Base-by-base conservation (phyloP, 805 yeast species). In the Schwanniomyces pseudopolymorphus region DNA sequence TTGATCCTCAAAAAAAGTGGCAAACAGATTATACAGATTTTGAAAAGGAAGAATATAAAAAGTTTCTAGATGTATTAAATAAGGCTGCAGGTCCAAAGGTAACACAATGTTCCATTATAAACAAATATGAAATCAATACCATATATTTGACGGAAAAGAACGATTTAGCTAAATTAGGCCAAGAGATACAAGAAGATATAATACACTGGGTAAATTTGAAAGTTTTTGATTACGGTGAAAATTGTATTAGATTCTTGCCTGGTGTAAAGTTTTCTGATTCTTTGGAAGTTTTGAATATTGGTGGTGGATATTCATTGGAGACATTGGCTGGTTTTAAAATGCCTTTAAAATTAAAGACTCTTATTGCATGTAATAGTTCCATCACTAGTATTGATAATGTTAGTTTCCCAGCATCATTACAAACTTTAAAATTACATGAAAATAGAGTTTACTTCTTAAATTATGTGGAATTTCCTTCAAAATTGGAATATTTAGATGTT, bases 191-290 rank as follows among this genome's bases (percentile, higher is more conserved):
- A 48, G 58, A 54, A 4, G 77, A 72, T 43, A 60, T 69, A 25
- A 43, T 49, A 13, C 47, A 57, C 39, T 73, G 78, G 78, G 49
- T 46, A 5, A 61, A 64, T 46, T 55, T 73, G 16, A 53, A 55
- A 26, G 48, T 60, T 3, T 54, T 72, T 24, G 78, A 73, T 50
- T 71, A 66, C 47, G 68, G 72, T 7, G 66, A 64, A 36, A 70
- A 69, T 52, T 59, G 66, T 43, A 63, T 72, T 16, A 52, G 70
- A 26, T 58, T 63, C 39, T 56, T 71, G n/a, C 73, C 75, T 4
- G 75, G 72, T 2, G 67, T 72, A 16, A 59, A 54, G 35, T 61
- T 72, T 40, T 74, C 77, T 3, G 74, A 70, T 33, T 44, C 67
- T 1, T 51, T 72, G 28, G 69, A 69, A 48, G 61, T 63, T 3